phyloP scores from a whole-genome alignment of 352 stramenopile species.

The Pythium brassicae region DNA sequence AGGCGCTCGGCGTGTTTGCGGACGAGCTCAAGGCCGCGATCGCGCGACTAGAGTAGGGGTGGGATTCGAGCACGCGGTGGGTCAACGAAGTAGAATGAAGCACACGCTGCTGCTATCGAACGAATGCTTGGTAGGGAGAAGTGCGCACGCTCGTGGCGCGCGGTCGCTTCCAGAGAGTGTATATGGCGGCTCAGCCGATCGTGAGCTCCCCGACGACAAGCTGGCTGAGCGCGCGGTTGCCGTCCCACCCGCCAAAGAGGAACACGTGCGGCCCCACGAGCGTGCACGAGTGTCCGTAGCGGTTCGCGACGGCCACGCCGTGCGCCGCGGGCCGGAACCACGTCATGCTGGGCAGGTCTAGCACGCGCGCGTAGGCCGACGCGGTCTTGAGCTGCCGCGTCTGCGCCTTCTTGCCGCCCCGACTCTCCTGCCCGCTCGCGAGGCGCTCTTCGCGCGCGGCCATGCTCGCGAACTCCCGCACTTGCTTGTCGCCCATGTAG shows the following conservation, averaged over 20 bases:
- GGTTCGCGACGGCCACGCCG: constrained; percentile 48
- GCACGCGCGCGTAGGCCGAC: constrained; percentile 53
- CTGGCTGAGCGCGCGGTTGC: constrained; percentile 75
- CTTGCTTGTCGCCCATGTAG: constrained; percentile 72
- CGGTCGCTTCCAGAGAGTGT: too few relatives aligned
- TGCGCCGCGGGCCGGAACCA: constrained; percentile 41
- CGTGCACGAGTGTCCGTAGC: constrained; percentile 67
- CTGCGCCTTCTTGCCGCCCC: constrained; percentile 28
- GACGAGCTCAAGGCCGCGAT: constrained; percentile 50
- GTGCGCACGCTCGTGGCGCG: too few relatives aligned
- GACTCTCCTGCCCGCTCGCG: constrained; percentile 31
- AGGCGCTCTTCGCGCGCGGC: constrained; percentile 55
- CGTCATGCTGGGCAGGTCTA: constrained; percentile 62
- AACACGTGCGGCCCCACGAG: constrained; percentile 68
- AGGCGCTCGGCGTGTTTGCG: constrained; percentile 48
- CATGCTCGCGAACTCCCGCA: constrained; percentile 51
- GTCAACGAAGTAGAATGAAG: neutral
- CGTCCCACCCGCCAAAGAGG: constrained; percentile 78
- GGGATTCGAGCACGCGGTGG: neutral
- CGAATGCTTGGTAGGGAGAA: neutral
- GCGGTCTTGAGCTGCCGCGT: constrained; percentile 29
- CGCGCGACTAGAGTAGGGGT: constrained; percentile 67
- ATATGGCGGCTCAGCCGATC: neutral
- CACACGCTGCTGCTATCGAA: too few relatives aligned
- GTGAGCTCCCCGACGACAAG: constrained; percentile 59